Evolutionary conservation across 164 flowering plant species (phyloP).

Genomic region (Kalanchoe fedtschenkoi): DNA sequence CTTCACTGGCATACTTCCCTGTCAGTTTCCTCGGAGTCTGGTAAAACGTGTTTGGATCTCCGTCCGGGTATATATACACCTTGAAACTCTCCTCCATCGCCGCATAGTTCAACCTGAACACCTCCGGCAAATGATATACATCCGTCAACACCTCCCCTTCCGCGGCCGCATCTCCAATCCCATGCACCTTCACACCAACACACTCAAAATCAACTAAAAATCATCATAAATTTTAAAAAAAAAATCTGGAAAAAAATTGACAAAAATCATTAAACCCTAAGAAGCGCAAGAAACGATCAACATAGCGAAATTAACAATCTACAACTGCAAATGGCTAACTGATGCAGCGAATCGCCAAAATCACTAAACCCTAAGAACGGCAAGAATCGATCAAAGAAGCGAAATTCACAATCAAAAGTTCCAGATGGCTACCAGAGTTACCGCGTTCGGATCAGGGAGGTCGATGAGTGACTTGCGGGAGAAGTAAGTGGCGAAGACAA

Average conservation of each 20-base stretch:
- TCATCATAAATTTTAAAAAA: too few relatives aligned
- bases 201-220: background rate
- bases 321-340: too few relatives aligned
- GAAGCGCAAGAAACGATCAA: too few relatives aligned
- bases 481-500: background rate
- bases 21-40: constrained; percentile 96
- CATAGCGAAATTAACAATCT: too few relatives aligned
- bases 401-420: background rate
- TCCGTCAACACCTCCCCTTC: constrained; percentile 20
- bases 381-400: background rate
- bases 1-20: constrained; percentile 95
- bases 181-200: constrained; percentile 1
- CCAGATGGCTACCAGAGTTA: background rate
- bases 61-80: constrained; percentile 86
- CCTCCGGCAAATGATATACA: constrained; percentile 53
- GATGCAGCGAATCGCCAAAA: background rate
- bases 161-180: constrained; percentile 11
- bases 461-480: background rate
- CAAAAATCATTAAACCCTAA: too few relatives aligned
- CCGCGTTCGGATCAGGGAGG: background rate
- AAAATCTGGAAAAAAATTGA: too few relatives aligned
- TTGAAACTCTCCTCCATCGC: constrained; percentile 78
- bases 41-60: constrained; percentile 79
- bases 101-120: constrained; percentile 50
- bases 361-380: background rate